Evolutionary conservation across 23 red algal genomes (phyloP).

Genomic region (Cyanidiococcus yangmingshanensis): DNA sequence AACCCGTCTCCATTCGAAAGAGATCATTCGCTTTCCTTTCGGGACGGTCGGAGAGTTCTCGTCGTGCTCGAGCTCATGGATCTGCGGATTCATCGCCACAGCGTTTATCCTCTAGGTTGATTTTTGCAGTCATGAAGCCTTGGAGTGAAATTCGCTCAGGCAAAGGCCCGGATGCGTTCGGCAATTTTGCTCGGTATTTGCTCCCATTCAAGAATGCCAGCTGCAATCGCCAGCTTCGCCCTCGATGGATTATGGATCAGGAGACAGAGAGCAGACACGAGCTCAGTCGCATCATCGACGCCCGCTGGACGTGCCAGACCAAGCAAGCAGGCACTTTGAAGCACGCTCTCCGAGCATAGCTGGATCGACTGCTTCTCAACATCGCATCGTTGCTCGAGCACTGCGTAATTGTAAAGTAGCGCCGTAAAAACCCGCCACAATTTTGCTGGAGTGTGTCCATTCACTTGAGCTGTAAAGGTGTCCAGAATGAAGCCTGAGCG

Average conservation of each 20-base stretch:
- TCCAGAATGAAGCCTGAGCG: background rate
- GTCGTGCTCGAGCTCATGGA: too few relatives aligned
- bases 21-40: too few relatives aligned
- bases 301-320: background rate
- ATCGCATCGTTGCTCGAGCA: background rate
- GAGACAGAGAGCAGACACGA: background rate
- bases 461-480: background rate
- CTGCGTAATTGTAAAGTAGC: slow-evolving; percentile 1
- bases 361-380: background rate
- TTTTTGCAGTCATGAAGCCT: too few relatives aligned
- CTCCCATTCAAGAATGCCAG: background rate
- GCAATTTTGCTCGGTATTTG: background rate
- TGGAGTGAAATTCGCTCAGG: too few relatives aligned
- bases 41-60: too few relatives aligned
- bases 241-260: background rate
- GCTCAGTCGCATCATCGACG: background rate
- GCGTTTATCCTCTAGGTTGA: too few relatives aligned
- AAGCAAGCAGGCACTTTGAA: background rate
- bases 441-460: background rate
- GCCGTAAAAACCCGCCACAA: background rate
- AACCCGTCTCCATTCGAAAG: too few relatives aligned
- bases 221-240: slow-evolving; percentile 3
- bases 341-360: background rate
- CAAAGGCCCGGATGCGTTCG: background rate
- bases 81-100: too few relatives aligned